Base-by-base conservation (phyloP, 306 rosid species). In the Betula pendula region DNA sequence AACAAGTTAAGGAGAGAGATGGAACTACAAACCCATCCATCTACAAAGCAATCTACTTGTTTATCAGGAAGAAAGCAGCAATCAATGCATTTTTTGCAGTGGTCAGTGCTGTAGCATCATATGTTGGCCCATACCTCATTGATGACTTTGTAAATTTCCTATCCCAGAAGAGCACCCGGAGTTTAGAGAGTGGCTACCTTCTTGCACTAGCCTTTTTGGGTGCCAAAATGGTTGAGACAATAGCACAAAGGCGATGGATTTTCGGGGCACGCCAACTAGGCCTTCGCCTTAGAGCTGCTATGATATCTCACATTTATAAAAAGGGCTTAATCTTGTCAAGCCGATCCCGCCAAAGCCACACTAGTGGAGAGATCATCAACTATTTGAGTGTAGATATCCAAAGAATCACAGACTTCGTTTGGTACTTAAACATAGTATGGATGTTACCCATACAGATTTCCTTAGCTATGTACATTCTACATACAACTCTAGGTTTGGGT, bases 311-410 rank as follows among this genome's bases (percentile, higher is more conserved):
- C 44, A 89, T 92, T 35, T 95, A 92, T 67, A 85, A 88, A 51
- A 95, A 95, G 82, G 98, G 97, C 40, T 43, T 95, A 29, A 72
- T 75, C 80, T 75, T 95, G 58, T 95, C 98, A 0, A 84, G 89
- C 68, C 80, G 73, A 72, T 83, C 98, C 22, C 92, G 97, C 4
- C 98, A 95, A 55, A 88, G 90, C 76, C 96, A 87, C 56, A 80
- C 89, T 0, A 88, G 97, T 31, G 98, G 98, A 31, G 98, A 95
- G 92, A 91, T 95, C 22, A 88, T 95, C 83, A 95, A 95, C 83
- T 92, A 84, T 63, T 89, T 95, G 97, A 95, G 97, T 82, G 98
- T 95, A 20, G 98, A 95, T 81, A 88, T 95, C 73, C 97, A 92
- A 79, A 88, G 98, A 88, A 85, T 95, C 79, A 89, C 98, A 29